Conservation (phyloP, 257 asterid genomes). For the Solanum pennellii region DNA sequence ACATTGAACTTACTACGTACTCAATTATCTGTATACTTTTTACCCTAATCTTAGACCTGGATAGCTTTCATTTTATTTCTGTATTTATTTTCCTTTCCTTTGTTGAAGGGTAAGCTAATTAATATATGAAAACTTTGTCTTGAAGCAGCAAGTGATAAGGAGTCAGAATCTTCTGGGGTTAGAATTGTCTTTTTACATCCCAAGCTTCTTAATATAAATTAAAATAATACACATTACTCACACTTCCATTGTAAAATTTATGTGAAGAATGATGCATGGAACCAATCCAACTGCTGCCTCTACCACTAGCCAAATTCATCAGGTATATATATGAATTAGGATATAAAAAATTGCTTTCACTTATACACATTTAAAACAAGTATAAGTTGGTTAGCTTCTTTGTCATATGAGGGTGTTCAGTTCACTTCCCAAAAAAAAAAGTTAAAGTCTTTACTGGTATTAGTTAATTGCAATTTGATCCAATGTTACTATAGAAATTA, state of each 20-base stretch:
- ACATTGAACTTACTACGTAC: neutral
- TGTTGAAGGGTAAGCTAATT: neutral
- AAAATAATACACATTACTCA: neutral
- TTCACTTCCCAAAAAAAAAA: no score
- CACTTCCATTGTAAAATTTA: neutral
- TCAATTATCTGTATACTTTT: neutral
- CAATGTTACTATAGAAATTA: no score
- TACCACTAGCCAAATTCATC: neutral
- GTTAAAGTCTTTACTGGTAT: no score
- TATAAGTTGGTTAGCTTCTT: neutral
- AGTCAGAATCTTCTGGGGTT: constrained; percentile 1
- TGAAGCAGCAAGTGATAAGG: constrained; percentile 9
- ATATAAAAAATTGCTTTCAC: neutral
- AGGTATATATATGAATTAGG: neutral
- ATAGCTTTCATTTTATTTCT: neutral
- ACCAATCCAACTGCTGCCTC: neutral
- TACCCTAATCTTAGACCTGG: neutral
- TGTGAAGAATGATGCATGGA: neutral
- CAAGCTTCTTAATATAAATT: neutral
- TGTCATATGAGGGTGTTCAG: neutral
- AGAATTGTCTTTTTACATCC: neutral
- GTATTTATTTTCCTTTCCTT: neutral
- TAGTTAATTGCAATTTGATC: no score
- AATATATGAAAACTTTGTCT: neutral
- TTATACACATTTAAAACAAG: neutral